Evolutionary conservation across 2,329 filamentous ascomycete genomes (phyloP).

Genomic region (Aspergillus puulaauensis): DNA sequence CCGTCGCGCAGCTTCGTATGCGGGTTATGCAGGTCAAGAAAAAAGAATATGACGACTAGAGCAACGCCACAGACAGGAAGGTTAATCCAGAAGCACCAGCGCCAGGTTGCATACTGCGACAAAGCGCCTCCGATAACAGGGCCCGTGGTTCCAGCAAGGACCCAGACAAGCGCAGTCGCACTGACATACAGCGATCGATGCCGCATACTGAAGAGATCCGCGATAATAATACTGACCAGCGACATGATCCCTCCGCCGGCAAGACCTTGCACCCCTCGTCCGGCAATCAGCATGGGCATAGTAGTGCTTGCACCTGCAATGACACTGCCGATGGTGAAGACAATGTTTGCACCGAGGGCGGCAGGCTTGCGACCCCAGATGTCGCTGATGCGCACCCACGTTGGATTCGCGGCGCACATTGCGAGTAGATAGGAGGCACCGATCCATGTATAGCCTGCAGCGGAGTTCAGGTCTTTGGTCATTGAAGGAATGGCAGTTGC

Average conservation of each 20-base stretch:
- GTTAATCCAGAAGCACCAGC: slow-evolving; percentile 59
- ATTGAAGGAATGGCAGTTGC: slow-evolving; percentile 7
- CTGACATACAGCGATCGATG: slow-evolving; percentile 51
- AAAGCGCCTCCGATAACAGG: slow-evolving; percentile 55
- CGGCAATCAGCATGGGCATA: slow-evolving; percentile 55
- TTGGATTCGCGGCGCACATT: not conserved
- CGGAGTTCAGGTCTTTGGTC: not conserved
- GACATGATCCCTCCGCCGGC: slow-evolving; percentile 54
- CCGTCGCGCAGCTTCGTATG: slow-evolving; percentile 50
- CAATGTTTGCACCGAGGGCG: slow-evolving; percentile 34
- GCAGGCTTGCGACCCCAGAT: slow-evolving; percentile 6
- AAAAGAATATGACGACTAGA: slow-evolving; percentile 38
- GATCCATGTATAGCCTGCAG: slow-evolving; percentile 12
- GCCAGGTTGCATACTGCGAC: slow-evolving; percentile 41
- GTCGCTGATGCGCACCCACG: slow-evolving; percentile 4
- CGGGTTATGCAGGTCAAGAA: slow-evolving; percentile 56
- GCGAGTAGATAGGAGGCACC: slow-evolving; percentile 5
- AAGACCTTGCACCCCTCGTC: slow-evolving; percentile 53
- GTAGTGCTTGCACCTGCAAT: slow-evolving; percentile 47
- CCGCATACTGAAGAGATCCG: slow-evolving; percentile 54
- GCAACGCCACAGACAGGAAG: slow-evolving; percentile 45
- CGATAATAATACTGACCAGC: slow-evolving; percentile 53
- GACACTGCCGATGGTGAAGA: slow-evolving; percentile 51
- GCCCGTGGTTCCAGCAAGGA: slow-evolving; percentile 52
- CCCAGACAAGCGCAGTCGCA: slow-evolving; percentile 53